A percentile compares a stretch with the other conserved stretches of the same genome.
phyloP scores from a whole-genome alignment of 179 eudicot species.

The Vitellaria paradoxa region DNA sequence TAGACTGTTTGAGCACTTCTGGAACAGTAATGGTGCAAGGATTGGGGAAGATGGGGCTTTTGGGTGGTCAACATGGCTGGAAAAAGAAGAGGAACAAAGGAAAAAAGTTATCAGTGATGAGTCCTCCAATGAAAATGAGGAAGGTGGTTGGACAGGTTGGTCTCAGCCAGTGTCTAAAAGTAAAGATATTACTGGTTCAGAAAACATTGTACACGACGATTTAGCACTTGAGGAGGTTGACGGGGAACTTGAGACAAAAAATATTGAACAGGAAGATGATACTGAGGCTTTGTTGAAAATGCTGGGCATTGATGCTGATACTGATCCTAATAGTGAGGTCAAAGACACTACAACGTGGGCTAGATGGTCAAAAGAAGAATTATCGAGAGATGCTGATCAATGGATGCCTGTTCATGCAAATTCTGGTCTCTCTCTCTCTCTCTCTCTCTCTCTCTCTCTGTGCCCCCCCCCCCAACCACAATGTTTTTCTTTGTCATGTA shows the following conservation, averaged over 20 bases:
- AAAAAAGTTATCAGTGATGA: constrained; percentile 51
- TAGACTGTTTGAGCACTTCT: constrained; percentile 87
- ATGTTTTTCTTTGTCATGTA: constrained; percentile 1
- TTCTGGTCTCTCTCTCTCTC: constrained; percentile 39
- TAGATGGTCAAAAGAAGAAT: constrained; percentile 88
- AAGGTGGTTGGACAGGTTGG: constrained; percentile 99
- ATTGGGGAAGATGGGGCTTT: constrained; percentile 95
- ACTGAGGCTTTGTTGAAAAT: constrained; percentile 67
- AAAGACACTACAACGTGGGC: constrained; percentile 71
- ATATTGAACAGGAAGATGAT: constrained; percentile 55
- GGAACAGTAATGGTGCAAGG: constrained; percentile 89
- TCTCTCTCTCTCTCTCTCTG: constrained; percentile 7
- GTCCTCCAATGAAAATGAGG: constrained; percentile 46
- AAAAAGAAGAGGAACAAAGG: constrained; percentile 88
- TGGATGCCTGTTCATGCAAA: constrained; percentile 83
- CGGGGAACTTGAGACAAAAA: constrained; percentile 46
- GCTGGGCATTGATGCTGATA: constrained; percentile 79
- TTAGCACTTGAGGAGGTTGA: constrained; percentile 37
- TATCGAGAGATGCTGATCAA: constrained; percentile 62
- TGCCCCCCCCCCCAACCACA: too few species aligned
- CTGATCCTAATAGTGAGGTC: constrained; percentile 61
- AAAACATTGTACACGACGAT: constrained; percentile 29
- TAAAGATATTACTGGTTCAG: constrained; percentile 25
- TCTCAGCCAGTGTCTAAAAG: constrained; percentile 49
- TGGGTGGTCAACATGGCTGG: constrained; percentile 96